Evolutionary conservation across 164 flowering plant genomes (phyloP).

Genomic region (Saururus chinensis): DNA sequence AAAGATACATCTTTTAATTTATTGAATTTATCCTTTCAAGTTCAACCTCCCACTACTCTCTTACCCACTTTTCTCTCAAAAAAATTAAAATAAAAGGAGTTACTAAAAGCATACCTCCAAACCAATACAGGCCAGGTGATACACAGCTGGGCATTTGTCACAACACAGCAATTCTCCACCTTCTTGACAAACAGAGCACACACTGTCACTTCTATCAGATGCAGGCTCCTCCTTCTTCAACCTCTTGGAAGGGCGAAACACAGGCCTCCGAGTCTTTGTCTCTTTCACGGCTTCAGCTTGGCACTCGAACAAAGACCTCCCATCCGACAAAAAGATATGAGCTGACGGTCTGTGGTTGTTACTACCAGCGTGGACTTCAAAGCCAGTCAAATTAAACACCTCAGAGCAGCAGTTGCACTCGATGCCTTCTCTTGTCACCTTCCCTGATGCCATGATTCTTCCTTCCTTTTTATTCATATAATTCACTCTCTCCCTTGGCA

Average conservation of each 20-base stretch:
- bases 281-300: slow-evolving; percentile 25
- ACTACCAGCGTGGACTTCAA: slow-evolving; percentile 69
- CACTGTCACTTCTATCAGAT: slow-evolving; percentile 29
- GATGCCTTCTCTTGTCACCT: slow-evolving; percentile 64
- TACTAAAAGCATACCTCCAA: not conserved
- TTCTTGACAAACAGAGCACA: slow-evolving; percentile 48
- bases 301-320: slow-evolving; percentile 71
- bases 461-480: slow-evolving; percentile 21
- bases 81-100: no score
- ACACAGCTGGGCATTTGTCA: slow-evolving; percentile 1
- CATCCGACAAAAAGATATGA: slow-evolving; percentile 61
- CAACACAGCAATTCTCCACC: slow-evolving; percentile 1
- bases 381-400: slow-evolving; percentile 31
- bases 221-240: slow-evolving; percentile 12
- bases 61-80: no score
- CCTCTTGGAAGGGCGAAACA: slow-evolving; percentile 4
- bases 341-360: slow-evolving; percentile 33
- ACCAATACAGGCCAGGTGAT: not conserved
- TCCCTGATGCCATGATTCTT: slow-evolving; percentile 32
- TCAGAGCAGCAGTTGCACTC: slow-evolving; percentile 63
- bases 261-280: slow-evolving; percentile 2
- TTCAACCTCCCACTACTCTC: no score
- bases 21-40: no score
- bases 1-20: no score
- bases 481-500: slow-evolving; percentile 45